Percentiles rank a stretch among this genome's conserved stretches.
Conservation (phyloP, 768 basidiomycete genomes). For the Rickenella mellea region DNA sequence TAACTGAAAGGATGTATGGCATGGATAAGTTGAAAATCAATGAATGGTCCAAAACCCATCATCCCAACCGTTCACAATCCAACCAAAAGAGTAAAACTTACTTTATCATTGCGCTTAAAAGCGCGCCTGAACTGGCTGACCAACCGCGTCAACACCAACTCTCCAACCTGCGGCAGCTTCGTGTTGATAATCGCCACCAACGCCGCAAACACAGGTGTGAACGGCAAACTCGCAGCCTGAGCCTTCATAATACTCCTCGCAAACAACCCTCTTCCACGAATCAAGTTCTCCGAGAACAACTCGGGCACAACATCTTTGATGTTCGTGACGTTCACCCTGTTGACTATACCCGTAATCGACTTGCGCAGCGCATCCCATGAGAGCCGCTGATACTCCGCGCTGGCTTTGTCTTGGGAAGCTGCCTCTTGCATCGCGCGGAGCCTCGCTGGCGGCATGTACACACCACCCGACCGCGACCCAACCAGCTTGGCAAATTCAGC, state of each 20-base stretch:
- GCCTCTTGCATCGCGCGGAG: slow-evolving; percentile 84
- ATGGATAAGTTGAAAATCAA: no score
- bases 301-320: slow-evolving; percentile 92
- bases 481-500: slow-evolving; percentile 88
- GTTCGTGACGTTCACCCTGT: slow-evolving; percentile 94
- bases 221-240: slow-evolving; percentile 92
- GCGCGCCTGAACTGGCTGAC: slow-evolving; percentile 92
- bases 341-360: slow-evolving; percentile 98
- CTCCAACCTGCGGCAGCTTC: slow-evolving; percentile 93
- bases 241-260: slow-evolving; percentile 96
- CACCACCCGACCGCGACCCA: slow-evolving; percentile 79
- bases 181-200: slow-evolving; percentile 94
- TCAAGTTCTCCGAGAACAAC: slow-evolving; percentile 87
- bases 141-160: slow-evolving; percentile 78
- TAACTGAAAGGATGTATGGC: no score
- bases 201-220: slow-evolving; percentile 94
- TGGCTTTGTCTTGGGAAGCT: slow-evolving; percentile 71
- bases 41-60: no score
- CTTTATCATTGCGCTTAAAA: slow-evolving; percentile 97
- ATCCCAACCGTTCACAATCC: not conserved
- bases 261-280: slow-evolving; percentile 89
- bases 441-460: slow-evolving; percentile 94
- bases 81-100: slow-evolving; percentile 23
- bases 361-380: slow-evolving; percentile 98
- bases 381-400: slow-evolving; percentile 85